Conservation (phyloP, 202 grass and related monocot genomes). For the Setaria italica region DNA sequence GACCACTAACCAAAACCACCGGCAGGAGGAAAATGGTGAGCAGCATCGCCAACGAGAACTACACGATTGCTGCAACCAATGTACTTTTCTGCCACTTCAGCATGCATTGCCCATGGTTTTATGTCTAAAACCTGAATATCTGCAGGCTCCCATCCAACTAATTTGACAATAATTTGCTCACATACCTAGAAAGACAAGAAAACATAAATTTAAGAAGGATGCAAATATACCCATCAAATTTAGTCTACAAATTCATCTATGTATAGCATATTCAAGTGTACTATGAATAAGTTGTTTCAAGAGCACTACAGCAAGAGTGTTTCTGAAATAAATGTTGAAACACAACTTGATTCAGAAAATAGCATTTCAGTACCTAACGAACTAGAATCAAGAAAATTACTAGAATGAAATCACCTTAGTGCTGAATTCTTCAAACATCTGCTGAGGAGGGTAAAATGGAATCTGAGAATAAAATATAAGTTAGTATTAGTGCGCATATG, state of each 20-base stretch:
- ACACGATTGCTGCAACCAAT: slow-evolving; percentile 62
- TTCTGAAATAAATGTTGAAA: slow-evolving; percentile 18
- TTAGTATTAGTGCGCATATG: slow-evolving; percentile 4
- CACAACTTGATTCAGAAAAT: background rate
- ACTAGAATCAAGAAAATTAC: slow-evolving; percentile 36
- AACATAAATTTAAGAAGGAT: background rate
- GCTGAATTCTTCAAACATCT: slow-evolving; percentile 88
- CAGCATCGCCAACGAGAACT: slow-evolving; percentile 90
- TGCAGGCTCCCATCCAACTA: slow-evolving; percentile 74
- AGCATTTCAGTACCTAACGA: slow-evolving; percentile 17
- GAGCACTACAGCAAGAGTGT: background rate
- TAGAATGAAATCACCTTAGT: slow-evolving; percentile 62
- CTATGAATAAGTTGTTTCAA: background rate
- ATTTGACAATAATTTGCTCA: slow-evolving; percentile 87
- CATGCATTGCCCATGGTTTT: slow-evolving; percentile 99
- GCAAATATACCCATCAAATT: too few species aligned
- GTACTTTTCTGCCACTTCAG: slow-evolving; percentile 95
- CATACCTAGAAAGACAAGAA: slow-evolving; percentile 57
- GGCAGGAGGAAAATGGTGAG: slow-evolving; percentile 91
- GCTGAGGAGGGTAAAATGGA: slow-evolving; percentile 95
- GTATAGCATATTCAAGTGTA: background rate
- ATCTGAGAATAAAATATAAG: slow-evolving; percentile 66
- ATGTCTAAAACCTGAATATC: slow-evolving; percentile 87
- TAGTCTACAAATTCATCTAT: background rate
- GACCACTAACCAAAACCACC: slow-evolving; percentile 84